Base-by-base conservation (phyloP, 495 filamentous ascomycete genomes). In the Xylaria acuta region DNA sequence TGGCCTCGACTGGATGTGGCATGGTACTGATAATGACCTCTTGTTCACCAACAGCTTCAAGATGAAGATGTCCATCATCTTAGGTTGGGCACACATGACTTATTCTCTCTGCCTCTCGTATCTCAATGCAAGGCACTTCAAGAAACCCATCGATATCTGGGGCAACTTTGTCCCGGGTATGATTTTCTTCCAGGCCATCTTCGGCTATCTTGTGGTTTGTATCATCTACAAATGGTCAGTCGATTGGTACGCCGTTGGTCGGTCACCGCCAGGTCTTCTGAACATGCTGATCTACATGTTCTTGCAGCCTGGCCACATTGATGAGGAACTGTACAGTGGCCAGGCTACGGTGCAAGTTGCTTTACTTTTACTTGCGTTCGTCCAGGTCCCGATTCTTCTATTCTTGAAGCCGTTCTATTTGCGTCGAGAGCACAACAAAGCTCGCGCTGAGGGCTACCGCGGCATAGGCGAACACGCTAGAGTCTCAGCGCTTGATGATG, bases 281-380 rank as follows among this genome's bases (percentile, higher is more conserved):
- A 99, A 99, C 87, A 97, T 98, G 94, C 87, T 99, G 74, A 99
- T 99, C 79, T 97, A 97, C 88, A 99, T 99, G 96, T 98, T 99
- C 85, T 84, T 99, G 64, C 89, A 90, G 66, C 96, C 96, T 6
- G 93, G 93, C 32, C 92, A 79, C 0, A 84, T 98, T 59, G 88
- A 92, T 54, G 75, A 79, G 41, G 87, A 84, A 64, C 87, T 99
- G 7, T 99, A 96, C 77, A 80, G 80, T 25, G 93, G 93, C 65
- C 96, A 99, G 80, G 84, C 80, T 8, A 73, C 72, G 0, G 86
- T 99, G 3, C 96, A 99, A 80, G 82, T 93, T 25, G 77, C 91
- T 43, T 84, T 99, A 27, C 82, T 98, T n/a, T 86, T 98, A 47
- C 79, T 98, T 51, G 96, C 96, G 22, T 82, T 98, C 25, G 73